Evolutionary conservation across 2,329 filamentous ascomycete species (phyloP).

Genomic region (Emmonsia crescens): DNA sequence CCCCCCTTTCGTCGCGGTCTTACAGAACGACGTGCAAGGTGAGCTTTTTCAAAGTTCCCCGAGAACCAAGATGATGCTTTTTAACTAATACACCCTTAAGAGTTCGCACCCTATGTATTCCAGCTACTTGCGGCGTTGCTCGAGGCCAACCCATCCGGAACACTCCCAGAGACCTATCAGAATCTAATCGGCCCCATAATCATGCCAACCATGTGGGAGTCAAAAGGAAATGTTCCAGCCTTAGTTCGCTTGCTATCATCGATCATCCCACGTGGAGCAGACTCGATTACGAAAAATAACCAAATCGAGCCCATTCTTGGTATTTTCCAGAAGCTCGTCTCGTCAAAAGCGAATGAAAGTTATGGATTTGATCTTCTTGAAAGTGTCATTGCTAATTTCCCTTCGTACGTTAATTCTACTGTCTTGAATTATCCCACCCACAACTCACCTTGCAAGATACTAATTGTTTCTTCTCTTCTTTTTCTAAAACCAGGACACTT

Average conservation of each 20-base stretch:
- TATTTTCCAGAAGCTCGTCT: conserved; percentile 85
- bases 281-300: conserved; percentile 63
- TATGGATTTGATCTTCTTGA: conserved; percentile 88
- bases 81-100: conserved; percentile 37
- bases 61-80: neutral
- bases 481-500: conserved; percentile 38
- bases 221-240: conserved; percentile 83
- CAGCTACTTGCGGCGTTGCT: conserved; percentile 86
- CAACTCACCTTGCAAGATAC: neutral
- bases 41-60: conserved; percentile 17
- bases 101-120: conserved; percentile 95
- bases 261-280: conserved; percentile 66
- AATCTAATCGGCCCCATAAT: conserved; percentile 68
- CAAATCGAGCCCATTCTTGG: conserved; percentile 83
- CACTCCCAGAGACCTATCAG: conserved; percentile 71
- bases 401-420: conserved; percentile 45
- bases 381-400: conserved; percentile 60
- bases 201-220: conserved; percentile 77
- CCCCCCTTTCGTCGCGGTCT: conserved; percentile 67
- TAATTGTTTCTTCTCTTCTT: neutral
- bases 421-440: neutral
- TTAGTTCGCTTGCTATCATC: conserved; percentile 74
- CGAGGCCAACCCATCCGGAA: conserved; percentile 69
- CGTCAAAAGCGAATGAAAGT: conserved; percentile 70
- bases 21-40: conserved; percentile 74